phyloP scores from a whole-genome alignment of 108 stramenopile genomes.

The Cyclotella baltica region DNA sequence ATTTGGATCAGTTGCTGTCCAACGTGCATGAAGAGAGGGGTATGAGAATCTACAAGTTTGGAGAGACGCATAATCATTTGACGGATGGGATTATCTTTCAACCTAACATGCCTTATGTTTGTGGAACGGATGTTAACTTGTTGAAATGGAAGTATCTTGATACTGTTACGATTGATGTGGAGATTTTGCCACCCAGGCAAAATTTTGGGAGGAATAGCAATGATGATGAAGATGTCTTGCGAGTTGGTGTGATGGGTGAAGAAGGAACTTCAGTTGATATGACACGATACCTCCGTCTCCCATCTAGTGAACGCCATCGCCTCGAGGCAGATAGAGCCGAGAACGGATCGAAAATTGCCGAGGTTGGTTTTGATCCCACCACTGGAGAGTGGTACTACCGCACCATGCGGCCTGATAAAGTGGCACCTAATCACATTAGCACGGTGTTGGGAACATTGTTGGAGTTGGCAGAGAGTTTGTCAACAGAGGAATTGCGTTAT shows the following conservation, averaged over 20 bases:
- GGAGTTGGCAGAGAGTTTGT: conserved; percentile 86
- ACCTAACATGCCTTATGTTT: conserved; percentile 91
- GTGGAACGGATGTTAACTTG: conserved; percentile 88
- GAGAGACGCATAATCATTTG: conserved; percentile 86
- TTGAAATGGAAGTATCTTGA: conserved; percentile 98
- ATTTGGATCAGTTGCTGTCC: conserved; percentile 69
- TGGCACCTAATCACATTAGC: conserved; percentile 84
- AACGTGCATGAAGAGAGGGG: conserved; percentile 84
- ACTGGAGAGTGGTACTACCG: conserved; percentile 94
- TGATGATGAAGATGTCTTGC: conserved; percentile 56
- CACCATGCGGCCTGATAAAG: conserved; percentile 90
- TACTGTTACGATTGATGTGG: conserved; percentile 95
- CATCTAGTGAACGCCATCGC: conserved; percentile 75
- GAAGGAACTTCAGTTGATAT: conserved; percentile 84
- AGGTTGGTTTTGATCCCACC: conserved; percentile 89
- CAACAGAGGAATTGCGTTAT: conserved; percentile 87
- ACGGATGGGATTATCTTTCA: conserved; percentile 93
- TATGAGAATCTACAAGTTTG: conserved; percentile 73
- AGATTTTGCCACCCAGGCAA: conserved; percentile 65
- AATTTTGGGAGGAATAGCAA: conserved; percentile 40
- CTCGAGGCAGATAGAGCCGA: conserved; percentile 85
- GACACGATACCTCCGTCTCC: conserved; percentile 80
- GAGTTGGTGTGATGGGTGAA: conserved; percentile 78
- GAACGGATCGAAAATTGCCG: conserved; percentile 75
- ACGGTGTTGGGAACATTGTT: conserved; percentile 87